These are phyloP conservation scores for Gossypium turneri DNA, from an alignment of 345 rosid species.

Conservation along the genomic window DNA sequence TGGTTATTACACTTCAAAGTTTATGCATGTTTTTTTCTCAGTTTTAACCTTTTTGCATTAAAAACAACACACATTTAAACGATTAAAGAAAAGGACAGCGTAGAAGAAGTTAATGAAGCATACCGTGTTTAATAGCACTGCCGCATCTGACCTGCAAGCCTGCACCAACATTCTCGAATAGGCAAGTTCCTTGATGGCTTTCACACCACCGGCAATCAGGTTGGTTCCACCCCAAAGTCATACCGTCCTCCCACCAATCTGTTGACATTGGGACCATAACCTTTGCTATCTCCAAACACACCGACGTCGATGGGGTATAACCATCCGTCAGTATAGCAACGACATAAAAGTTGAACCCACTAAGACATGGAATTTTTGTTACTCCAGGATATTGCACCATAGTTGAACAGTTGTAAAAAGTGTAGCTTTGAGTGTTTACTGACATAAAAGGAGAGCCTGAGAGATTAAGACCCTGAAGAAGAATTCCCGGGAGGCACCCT, in stretches of 20 bases:
- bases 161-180: neutral
- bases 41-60: no score
- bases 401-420: neutral
- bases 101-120: no score
- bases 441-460: neutral
- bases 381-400: neutral
- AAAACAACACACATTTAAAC: no score
- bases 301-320: neutral
- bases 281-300: neutral
- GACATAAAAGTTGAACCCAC: neutral
- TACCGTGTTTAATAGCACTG: neutral
- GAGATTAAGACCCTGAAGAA: constrained; percentile 3
- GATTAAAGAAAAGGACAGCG: no score
- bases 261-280: neutral
- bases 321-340: neutral
- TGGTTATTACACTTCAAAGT: no score
- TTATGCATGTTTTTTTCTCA: no score
- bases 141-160: neutral
- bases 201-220: neutral
- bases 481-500: neutral
- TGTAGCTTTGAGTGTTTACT: neutral
- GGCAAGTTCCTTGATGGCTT: neutral
- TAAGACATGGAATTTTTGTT: neutral
- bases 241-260: neutral
- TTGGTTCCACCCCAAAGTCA: neutral